phyloP scores from a whole-genome alignment of 257 asterid species.

The Solanum appendiculatum region DNA sequence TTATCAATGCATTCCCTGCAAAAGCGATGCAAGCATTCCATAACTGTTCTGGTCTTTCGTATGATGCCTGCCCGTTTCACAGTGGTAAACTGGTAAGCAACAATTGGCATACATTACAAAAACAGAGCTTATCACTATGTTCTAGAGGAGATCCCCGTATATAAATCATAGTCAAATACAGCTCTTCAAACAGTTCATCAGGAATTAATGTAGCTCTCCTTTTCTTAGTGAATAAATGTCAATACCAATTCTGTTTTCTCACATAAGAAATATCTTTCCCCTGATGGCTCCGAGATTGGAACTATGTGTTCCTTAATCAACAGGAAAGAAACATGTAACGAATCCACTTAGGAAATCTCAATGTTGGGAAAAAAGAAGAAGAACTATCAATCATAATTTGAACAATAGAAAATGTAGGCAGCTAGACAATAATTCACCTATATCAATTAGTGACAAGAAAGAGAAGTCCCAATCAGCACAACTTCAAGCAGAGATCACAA shows the following conservation, averaged over 20 bases:
- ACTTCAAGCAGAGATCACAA: background rate
- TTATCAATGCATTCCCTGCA: constrained; percentile 99
- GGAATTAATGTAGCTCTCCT: background rate
- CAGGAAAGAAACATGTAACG: background rate
- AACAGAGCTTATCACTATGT: background rate
- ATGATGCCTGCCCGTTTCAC: constrained; percentile 55
- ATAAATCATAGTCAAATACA: background rate
- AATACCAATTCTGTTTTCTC: background rate
- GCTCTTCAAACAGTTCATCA: background rate
- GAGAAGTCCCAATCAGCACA: background rate
- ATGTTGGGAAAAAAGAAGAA: background rate
- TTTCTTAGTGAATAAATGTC: background rate
- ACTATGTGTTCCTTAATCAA: background rate
- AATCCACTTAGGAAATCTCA: background rate
- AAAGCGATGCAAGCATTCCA: constrained; percentile 99
- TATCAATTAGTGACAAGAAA: background rate
- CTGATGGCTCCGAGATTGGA: background rate
- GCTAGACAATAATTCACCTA: background rate
- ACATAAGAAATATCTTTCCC: background rate
- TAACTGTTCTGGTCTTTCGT: constrained; percentile 98
- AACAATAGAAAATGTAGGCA: background rate
- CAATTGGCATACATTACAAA: background rate
- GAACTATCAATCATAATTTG: background rate
- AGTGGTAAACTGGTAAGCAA: constrained; percentile 9
- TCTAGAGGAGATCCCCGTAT: background rate